These are phyloP conservation scores for Schrenkiella parvula DNA, from an alignment of 345 rosid species.

Conservation along the genomic window DNA sequence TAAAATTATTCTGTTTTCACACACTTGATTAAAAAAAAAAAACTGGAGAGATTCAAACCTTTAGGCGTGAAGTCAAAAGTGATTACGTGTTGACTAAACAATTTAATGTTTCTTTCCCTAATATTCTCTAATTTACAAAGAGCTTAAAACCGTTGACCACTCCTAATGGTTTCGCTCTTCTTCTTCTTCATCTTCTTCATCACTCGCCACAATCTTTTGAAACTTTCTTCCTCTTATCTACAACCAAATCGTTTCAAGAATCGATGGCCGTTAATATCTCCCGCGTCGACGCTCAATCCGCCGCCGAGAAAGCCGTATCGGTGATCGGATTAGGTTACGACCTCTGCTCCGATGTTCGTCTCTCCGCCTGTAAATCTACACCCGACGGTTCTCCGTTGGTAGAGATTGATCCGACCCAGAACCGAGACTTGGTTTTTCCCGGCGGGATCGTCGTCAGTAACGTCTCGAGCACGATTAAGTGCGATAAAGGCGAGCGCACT, in stretches of 20 bases:
- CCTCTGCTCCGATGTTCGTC: conserved; percentile 50
- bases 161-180: conserved; percentile 15
- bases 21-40: background rate
- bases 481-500: conserved; percentile 93
- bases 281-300: conserved; percentile 60
- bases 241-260: background rate
- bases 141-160: conserved; percentile 27
- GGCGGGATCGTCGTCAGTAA: conserved; percentile 64
- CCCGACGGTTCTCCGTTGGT: conserved; percentile 54
- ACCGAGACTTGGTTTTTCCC: conserved; percentile 61
- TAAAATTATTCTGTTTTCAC: conserved; percentile 6
- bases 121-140: background rate
- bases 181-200: conserved; percentile 2
- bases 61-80: conserved; percentile 20
- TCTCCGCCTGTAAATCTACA: conserved; percentile 54
- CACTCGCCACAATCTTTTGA: conserved; percentile 17
- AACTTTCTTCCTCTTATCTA: background rate
- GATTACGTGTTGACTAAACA: conserved; percentile 28
- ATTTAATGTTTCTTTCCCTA: background rate
- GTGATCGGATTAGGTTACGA: conserved; percentile 86
- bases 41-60: background rate
- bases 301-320: conserved; percentile 83
- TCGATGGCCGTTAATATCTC: conserved; percentile 39
- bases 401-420: conserved; percentile 42
- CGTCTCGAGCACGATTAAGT: conserved; percentile 67